A percentile compares a stretch with the other conserved stretches of the same genome.
Conservation (phyloP, 345 rosid genomes). For the Lenwebbia sp. region DNA sequence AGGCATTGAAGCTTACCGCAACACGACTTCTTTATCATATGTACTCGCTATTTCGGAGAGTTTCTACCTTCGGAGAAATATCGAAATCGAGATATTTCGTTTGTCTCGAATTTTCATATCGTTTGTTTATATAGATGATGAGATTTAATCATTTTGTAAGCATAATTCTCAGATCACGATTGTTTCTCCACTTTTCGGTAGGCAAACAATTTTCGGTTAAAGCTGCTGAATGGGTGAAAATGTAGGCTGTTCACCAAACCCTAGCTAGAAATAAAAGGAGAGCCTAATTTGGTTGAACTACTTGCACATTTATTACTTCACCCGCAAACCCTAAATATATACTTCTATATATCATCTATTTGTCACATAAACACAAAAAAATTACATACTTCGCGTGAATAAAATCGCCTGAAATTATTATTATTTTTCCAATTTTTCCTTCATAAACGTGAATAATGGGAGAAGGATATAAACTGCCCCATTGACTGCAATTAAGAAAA, state of each 20-base stretch:
- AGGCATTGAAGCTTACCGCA: not conserved
- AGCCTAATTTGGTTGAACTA: not conserved
- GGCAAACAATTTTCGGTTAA: not conserved
- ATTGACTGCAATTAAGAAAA: not conserved
- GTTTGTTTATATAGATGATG: not conserved
- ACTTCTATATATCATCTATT: not conserved
- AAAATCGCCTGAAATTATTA: not conserved
- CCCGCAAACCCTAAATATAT: not conserved
- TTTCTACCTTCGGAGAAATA: not conserved
- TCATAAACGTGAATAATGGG: not conserved
- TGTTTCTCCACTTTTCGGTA: not conserved
- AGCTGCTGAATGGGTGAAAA: not conserved
- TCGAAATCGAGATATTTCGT: not conserved
- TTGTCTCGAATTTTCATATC: not conserved
- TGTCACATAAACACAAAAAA: not conserved
- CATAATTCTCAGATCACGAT: not conserved
- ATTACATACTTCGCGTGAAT: not conserved
- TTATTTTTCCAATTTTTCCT: not conserved
- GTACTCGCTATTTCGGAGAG: not conserved
- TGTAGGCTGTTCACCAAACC: not conserved
- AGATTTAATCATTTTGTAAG: not conserved
- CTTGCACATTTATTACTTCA: not conserved
- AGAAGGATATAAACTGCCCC: not conserved
- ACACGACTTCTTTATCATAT: not conserved
- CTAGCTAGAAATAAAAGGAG: not conserved